These are phyloP conservation scores for Eimeria acervulina DNA, from an alignment of 169 alveolate species.

Conservation along the genomic window DNA sequence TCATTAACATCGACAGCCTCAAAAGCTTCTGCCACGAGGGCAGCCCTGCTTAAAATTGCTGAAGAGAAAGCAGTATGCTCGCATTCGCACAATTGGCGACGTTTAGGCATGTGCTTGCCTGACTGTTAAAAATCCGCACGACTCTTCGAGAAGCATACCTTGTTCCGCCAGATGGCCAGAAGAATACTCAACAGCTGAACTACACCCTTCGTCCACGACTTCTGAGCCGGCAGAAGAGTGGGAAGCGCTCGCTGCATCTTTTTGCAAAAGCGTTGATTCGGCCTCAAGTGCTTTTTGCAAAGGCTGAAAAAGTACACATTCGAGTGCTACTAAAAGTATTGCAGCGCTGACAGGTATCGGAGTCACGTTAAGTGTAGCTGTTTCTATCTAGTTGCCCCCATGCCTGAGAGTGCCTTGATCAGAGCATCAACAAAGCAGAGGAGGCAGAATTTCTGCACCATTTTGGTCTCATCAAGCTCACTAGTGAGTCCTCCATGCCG, in stretches of 20 bases:
- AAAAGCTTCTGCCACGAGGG: constrained; percentile 63
- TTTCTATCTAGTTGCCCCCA: neutral
- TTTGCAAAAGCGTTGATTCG: neutral
- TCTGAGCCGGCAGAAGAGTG: neutral
- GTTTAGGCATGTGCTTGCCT: neutral
- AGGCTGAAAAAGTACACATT: constrained; percentile 26
- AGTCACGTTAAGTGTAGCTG: neutral
- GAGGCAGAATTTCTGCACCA: neutral
- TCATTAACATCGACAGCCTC: constrained; percentile 71
- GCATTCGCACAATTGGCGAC: neutral
- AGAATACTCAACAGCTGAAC: neutral
- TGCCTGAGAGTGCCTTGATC: neutral
- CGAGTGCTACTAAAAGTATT: neutral
- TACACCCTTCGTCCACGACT: neutral
- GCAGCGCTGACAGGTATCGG: neutral
- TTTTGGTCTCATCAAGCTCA: neutral
- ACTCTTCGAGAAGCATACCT: neutral
- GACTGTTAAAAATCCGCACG: neutral
- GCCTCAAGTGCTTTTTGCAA: constrained; percentile 41
- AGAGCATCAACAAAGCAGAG: neutral
- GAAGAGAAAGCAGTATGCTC: neutral
- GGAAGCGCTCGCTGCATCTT: neutral
- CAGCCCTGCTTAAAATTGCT: constrained; percentile 61
- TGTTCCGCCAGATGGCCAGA: constrained; percentile 51
- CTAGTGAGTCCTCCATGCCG: neutral